These are phyloP conservation scores for Ophiostoma himal-ulmi DNA, from an alignment of 2,329 filamentous ascomycete genomes.

Conservation along the genomic window DNA sequence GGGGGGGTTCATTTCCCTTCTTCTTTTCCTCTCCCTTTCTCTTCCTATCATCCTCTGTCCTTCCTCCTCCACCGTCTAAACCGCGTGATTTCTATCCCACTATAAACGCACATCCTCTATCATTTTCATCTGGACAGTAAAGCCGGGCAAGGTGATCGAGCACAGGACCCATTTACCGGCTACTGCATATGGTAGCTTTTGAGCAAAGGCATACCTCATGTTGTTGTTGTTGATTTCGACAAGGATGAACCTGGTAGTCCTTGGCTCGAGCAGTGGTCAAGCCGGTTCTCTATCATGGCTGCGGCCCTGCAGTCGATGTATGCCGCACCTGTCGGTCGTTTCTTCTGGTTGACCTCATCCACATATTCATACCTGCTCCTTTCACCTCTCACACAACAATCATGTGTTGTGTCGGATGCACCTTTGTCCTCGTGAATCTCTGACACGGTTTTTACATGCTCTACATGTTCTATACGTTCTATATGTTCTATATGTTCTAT, in stretches of 20 bases:
- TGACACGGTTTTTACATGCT: background rate
- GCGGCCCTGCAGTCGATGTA: background rate
- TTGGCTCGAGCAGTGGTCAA: background rate
- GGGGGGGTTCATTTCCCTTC: background rate
- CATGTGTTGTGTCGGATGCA: background rate
- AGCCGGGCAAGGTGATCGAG: background rate
- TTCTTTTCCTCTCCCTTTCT: background rate
- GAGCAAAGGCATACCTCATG: background rate
- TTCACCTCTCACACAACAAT: background rate
- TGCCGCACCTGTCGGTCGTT: background rate
- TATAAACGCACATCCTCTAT: background rate
- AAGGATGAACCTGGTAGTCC: background rate
- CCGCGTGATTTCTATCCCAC: slow-evolving; percentile 3
- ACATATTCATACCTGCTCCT: background rate
- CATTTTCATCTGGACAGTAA: background rate
- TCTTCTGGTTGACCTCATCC: background rate
- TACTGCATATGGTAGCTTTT: background rate
- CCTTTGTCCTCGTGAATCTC: background rate
- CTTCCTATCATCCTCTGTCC: background rate
- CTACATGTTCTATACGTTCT: too few species aligned
- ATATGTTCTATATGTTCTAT: background rate
- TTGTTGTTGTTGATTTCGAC: background rate
- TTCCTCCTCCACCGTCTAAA: background rate
- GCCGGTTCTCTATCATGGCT: background rate
- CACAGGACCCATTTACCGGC: background rate